phyloP scores from a whole-genome alignment of 1,284 basidiomycete genomes.

The Apiotrichum veenhuisii region DNA sequence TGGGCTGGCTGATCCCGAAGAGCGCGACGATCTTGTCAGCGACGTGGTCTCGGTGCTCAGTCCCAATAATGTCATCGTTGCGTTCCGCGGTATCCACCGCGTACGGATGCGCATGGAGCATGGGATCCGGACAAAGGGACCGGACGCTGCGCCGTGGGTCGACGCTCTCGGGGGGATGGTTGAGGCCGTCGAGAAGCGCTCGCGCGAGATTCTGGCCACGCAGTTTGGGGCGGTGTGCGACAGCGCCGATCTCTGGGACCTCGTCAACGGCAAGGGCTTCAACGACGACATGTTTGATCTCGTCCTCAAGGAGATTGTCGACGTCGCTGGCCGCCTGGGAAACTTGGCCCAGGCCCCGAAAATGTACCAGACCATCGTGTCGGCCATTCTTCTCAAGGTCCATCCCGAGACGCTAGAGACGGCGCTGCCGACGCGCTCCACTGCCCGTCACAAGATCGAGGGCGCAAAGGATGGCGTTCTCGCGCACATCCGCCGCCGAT shows the following conservation, averaged over 20 bases:
- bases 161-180: slow-evolving; percentile 65
- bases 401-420: slow-evolving; percentile 61
- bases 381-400: slow-evolving; percentile 65
- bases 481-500: slow-evolving; percentile 56
- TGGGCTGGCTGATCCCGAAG: slow-evolving; percentile 62
- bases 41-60: slow-evolving; percentile 66
- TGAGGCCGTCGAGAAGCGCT: slow-evolving; percentile 56
- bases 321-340: slow-evolving; percentile 53
- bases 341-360: slow-evolving; percentile 60
- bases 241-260: slow-evolving; percentile 63
- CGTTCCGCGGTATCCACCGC: slow-evolving; percentile 46
- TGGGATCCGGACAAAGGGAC: slow-evolving; percentile 30
- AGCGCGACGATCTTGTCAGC: slow-evolving; percentile 64
- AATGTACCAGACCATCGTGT: slow-evolving; percentile 72
- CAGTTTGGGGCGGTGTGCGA: slow-evolving; percentile 62
- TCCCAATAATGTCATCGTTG: slow-evolving; percentile 61
- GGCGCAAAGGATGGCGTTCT: slow-evolving; percentile 62
- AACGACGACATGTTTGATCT: slow-evolving; percentile 67
- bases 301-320: slow-evolving; percentile 62
- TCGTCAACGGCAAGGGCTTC: slow-evolving; percentile 65
- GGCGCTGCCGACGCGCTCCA: slow-evolving; percentile 62
- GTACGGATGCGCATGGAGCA: slow-evolving; percentile 34
- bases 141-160: slow-evolving; percentile 62
- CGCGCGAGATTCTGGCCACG: slow-evolving; percentile 61
- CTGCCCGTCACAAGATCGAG: slow-evolving; percentile 65